Evolutionary conservation across 23 red algal genomes (phyloP), one percentile per base, ranked within the genome.

Genomic region (Gracilaria gracilis): DNA sequence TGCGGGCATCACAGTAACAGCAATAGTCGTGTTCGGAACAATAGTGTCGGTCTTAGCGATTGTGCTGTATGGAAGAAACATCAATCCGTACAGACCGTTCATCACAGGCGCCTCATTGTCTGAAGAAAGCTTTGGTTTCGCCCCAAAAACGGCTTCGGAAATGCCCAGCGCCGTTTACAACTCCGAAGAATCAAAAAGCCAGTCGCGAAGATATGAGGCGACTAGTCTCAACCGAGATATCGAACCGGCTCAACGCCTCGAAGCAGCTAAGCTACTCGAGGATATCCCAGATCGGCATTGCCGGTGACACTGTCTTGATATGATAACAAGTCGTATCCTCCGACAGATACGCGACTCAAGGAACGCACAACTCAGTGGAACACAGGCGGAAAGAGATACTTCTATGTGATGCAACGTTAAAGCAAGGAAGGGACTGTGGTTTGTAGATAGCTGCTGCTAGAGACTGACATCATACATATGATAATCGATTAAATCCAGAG

Each of bases 11-110:
- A 77, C 40, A 31, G 72, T 51, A 29, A n/a, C 46, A 9, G 4
- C 50, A 0, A 15, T 77, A 28, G 20, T 50, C 72, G 27, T 50
- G 16, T 29, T 77, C 27, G 72, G 40, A 77, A 77, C 72, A 15
- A 29, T 77, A 34, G 0, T 11, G n/a, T 31, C 72, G 8, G 15
- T 77, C 27, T 0, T 27, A 15, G 42, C 6, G 23, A 49, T 77
- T 28, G n/a, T 34, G 8, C 14, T 77, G 17, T 77, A 77, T 28
- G 72, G 72, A 50, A 77, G 72, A 77, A 77, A 51, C 42, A 50
- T 50, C 46, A 77, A 77, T 77, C 72, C 72, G 42, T 77, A 77
- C 46, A 48, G 38, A 23, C 72, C 72, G 39, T 77, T 77, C 23
- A 77, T 77, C 21, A 77, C 72, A 0, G 72, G 72, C 1, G 72